Conservation (phyloP, 352 stramenopile species). For the Phytopythium montanum region DNA sequence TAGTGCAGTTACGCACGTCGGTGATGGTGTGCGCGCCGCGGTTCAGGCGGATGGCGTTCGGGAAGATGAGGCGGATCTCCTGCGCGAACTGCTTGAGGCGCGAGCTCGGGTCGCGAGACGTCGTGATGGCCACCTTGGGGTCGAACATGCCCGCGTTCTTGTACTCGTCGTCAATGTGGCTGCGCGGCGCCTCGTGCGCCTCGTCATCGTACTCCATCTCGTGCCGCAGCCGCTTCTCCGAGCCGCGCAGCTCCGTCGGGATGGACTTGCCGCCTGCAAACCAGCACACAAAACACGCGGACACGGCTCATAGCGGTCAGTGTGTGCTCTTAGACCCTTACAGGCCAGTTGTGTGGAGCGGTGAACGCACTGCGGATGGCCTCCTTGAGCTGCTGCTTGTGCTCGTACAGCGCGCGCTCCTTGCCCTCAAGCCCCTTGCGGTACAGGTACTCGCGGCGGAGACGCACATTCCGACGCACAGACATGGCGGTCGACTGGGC, state of each 20-base stretch:
- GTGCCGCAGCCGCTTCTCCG: slow-evolving; percentile 91
- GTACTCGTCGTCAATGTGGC: slow-evolving; percentile 99
- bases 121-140: slow-evolving; percentile 98
- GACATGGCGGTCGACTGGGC: slow-evolving; percentile 45
- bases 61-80: slow-evolving; percentile 98
- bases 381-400: slow-evolving; percentile 96
- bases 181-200: slow-evolving; percentile 82
- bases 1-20: slow-evolving; percentile 37
- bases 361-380: slow-evolving; percentile 65
- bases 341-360: neutral
- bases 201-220: slow-evolving; percentile 93
- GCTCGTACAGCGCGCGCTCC: slow-evolving; percentile 94
- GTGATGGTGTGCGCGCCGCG: slow-evolving; percentile 93
- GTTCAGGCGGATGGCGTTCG: slow-evolving; percentile 98
- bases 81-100: slow-evolving; percentile 99
- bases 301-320: no score
- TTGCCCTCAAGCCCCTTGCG: slow-evolving; percentile 96
- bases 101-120: slow-evolving; percentile 94
- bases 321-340: neutral
- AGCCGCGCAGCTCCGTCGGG: slow-evolving; percentile 95
- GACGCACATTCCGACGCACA: slow-evolving; percentile 93
- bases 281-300: neutral
- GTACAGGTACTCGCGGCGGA: slow-evolving; percentile 99
- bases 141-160: slow-evolving; percentile 96
- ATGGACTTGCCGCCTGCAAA: slow-evolving; percentile 90